A percentile compares a stretch with the other conserved stretches of the same genome.
Conservation (phyloP, 2,329 filamentous ascomycete species). For the Epichloe gansuensis region DNA sequence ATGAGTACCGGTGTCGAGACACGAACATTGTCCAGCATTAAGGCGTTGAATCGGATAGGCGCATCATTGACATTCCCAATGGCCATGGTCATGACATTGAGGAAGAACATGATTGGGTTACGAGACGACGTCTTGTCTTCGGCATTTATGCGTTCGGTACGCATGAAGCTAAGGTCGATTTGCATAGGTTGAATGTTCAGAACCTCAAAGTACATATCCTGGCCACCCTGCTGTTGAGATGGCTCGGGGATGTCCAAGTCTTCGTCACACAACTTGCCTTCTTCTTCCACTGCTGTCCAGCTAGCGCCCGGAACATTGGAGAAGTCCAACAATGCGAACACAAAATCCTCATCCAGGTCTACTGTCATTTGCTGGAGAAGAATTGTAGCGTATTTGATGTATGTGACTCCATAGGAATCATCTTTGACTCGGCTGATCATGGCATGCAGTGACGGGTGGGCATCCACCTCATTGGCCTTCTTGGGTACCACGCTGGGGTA, state of each 20-base stretch:
- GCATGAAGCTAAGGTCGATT: conserved; percentile 90
- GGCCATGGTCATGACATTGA: conserved; percentile 98
- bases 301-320: conserved; percentile 82
- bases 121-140: conserved; percentile 84
- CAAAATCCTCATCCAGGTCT: conserved; percentile 95
- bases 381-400: conserved; percentile 95
- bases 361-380: conserved; percentile 96
- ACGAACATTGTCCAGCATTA: conserved; percentile 89
- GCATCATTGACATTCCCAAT: conserved; percentile 99
- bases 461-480: conserved; percentile 89
- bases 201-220: conserved; percentile 96
- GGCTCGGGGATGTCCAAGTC: conserved; percentile 86
- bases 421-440: conserved; percentile 94
- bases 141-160: conserved; percentile 90
- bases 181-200: conserved; percentile 98
- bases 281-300: conserved; percentile 55
- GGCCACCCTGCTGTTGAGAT: conserved; percentile 66
- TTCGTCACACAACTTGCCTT: conserved; percentile 81
- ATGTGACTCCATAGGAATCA: conserved; percentile 92
- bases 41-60: conserved; percentile 80
- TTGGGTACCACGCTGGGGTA: conserved; percentile 98
- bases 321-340: conserved; percentile 91
- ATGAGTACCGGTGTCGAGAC: conserved; percentile 76
- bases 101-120: conserved; percentile 96
- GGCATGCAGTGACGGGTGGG: conserved; percentile 85